Evolutionary conservation across 345 rosid genomes (phyloP).

Genomic region (Citrus glauca): DNA sequence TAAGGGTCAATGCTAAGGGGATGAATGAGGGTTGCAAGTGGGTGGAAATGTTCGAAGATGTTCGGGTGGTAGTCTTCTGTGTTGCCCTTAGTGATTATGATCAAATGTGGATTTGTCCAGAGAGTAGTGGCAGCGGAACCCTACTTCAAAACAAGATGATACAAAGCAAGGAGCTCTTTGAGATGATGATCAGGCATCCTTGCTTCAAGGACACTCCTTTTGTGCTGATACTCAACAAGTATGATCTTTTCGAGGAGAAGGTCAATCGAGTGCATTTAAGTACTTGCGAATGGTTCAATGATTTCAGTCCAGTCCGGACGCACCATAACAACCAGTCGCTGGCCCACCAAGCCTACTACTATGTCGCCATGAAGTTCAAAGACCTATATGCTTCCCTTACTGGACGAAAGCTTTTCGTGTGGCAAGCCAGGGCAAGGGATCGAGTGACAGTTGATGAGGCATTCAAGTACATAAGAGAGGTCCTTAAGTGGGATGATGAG

Average conservation of each 20-base stretch:
- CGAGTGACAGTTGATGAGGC: constrained; percentile 69
- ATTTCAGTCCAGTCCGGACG: constrained; percentile 73
- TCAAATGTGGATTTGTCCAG: constrained; percentile 52
- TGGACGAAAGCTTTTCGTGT: constrained; percentile 79
- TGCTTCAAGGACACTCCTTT: constrained; percentile 84
- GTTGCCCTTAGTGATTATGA: constrained; percentile 85
- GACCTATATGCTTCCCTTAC: constrained; percentile 74
- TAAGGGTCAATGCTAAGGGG: constrained; percentile 86
- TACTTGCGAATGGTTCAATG: constrained; percentile 80
- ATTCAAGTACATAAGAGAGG: constrained; percentile 87
- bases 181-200: constrained; percentile 72
- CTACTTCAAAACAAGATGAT: constrained; percentile 76
- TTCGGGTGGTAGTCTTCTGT: constrained; percentile 77
- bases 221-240: constrained; percentile 85
- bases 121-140: constrained; percentile 43
- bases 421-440: constrained; percentile 89
- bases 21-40: constrained; percentile 98
- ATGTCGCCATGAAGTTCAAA: constrained; percentile 92
- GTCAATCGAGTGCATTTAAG: constrained; percentile 59
- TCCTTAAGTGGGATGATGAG: constrained; percentile 96
- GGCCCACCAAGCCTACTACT: constrained; percentile 93
- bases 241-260: constrained; percentile 88
- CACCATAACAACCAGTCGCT: constrained; percentile 62
- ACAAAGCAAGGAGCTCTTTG: constrained; percentile 87
- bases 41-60: constrained; percentile 99